Evolutionary conservation across 805 yeast genomes (phyloP), one percentile per base, ranked within the genome.

Genomic region (Lachancea lanzarotensis): DNA sequence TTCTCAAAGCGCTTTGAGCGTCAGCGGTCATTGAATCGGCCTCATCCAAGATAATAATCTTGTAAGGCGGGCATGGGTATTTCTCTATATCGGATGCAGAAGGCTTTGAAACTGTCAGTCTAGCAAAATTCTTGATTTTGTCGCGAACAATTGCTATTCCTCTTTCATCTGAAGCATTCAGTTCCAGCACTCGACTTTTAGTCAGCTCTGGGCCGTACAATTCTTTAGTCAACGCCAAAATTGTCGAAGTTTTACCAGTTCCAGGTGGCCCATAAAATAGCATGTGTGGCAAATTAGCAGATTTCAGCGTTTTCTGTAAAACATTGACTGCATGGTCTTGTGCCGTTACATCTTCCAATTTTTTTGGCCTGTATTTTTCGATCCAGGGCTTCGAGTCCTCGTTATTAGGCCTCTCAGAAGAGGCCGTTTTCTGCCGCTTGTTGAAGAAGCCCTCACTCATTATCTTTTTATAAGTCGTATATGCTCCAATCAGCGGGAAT

Each of bases 21-120:
- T 88, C 97, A 35, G 87, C 77, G 9, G 98, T 93, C 97, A 93
- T 93, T 11, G 96, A 87, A 64, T 93, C 97, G 0, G 97, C 97
- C 65, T 90, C 97, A 68, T 90, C 97, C 43, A 93, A 68, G 35
- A 93, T 86, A 51, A 93, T 84, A 55, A 93, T 79, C 62, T 93
- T 93, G 66, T 86, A 93, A 4, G 98, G 97, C 1, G 98, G 98
- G 60, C 98, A 91, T 1, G 98, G 96, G 66, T 89, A 90, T 16
- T 79, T 75, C 34, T 69, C 76, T 41, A 76, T 65, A 55, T 84
- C 93, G 34, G 80, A 82, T 13, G 73, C 70, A 1, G 84, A 61
- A 1, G 97, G 95, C 48, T 83, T 84, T 0, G 96, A 82, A 1
- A 90, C 87, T 0, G 89, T 76, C 37, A 89, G 68, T 48, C 96